Percentiles rank a stretch among this genome's conserved stretches.
Evolutionary conservation across 176 grass and related monocot species (phyloP).

Genomic region (Ensete ventricosum): DNA sequence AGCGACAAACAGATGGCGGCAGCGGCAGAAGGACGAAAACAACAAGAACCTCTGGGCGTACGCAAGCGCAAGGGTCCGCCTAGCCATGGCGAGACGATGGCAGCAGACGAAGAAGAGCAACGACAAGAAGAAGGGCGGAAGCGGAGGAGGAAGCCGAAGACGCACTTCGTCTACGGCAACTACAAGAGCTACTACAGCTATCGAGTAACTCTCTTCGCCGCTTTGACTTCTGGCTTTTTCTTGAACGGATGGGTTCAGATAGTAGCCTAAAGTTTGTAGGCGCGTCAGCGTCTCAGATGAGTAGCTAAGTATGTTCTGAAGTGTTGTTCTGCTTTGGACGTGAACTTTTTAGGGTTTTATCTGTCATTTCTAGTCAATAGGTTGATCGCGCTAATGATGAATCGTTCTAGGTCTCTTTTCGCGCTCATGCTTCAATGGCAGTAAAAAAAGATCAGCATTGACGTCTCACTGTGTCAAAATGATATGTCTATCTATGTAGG

Average conservation of each 20-base stretch:
- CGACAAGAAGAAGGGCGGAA: background rate
- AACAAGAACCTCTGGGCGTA: background rate
- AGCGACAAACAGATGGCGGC: background rate
- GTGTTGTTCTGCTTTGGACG: too few relatives aligned
- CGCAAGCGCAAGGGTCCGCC: slow-evolving; percentile 3
- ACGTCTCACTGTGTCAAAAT: too few relatives aligned
- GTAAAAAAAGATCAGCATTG: too few relatives aligned
- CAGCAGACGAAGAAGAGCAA: background rate
- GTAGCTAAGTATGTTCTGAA: too few relatives aligned
- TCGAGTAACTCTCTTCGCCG: slow-evolving; percentile 31
- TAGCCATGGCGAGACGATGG: background rate
- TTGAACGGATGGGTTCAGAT: background rate
- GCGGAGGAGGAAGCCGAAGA: slow-evolving; percentile 32
- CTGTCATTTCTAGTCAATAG: too few relatives aligned
- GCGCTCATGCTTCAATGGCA: too few relatives aligned
- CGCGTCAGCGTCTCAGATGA: too few relatives aligned
- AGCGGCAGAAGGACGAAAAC: background rate
- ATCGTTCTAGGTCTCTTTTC: too few relatives aligned
- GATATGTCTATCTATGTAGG: too few relatives aligned
- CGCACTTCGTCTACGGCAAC: slow-evolving; percentile 81
- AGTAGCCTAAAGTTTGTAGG: background rate
- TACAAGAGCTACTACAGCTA: slow-evolving; percentile 94
- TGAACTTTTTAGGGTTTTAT: too few relatives aligned
- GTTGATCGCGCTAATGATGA: too few relatives aligned
- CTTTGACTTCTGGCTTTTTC: background rate